Conservation (phyloP, 352 stramenopile genomes). For the Phytophthora fragariae region DNA sequence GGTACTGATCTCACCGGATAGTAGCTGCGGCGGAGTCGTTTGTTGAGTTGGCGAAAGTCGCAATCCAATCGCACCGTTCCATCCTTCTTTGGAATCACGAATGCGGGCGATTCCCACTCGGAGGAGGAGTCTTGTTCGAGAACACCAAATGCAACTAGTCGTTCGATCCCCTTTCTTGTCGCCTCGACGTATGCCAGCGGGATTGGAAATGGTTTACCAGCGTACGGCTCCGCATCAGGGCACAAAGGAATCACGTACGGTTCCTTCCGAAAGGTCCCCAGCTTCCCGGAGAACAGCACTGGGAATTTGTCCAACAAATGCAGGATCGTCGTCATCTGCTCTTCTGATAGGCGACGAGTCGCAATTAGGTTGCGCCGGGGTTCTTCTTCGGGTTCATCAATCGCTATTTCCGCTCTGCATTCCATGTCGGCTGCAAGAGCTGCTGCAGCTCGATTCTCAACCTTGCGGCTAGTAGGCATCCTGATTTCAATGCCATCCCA, state of each 20-base stretch:
- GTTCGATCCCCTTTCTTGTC: not conserved
- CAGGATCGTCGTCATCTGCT: not conserved
- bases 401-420: too few species aligned
- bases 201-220: conserved; percentile 3
- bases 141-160: not conserved
- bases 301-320: not conserved
- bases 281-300: conserved; percentile 1
- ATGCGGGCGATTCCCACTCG: conserved; percentile 1
- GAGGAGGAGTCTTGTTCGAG: not conserved
- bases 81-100: conserved; percentile 18
- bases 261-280: conserved; percentile 1
- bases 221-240: not conserved
- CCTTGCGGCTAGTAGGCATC: too few species aligned
- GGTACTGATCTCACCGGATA: not conserved
- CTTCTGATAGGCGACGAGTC: not conserved
- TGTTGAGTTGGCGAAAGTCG: conserved; percentile 7
- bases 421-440: too few species aligned
- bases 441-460: too few species aligned
- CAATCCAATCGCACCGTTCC: not conserved
- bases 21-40: not conserved
- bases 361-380: not conserved
- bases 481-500: not conserved
- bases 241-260: not conserved
- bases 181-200: not conserved
- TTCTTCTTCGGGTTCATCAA: not conserved